phyloP scores from a whole-genome alignment of 2,329 filamentous ascomycete genomes.

The Aaosphaeria pasadenensis region DNA sequence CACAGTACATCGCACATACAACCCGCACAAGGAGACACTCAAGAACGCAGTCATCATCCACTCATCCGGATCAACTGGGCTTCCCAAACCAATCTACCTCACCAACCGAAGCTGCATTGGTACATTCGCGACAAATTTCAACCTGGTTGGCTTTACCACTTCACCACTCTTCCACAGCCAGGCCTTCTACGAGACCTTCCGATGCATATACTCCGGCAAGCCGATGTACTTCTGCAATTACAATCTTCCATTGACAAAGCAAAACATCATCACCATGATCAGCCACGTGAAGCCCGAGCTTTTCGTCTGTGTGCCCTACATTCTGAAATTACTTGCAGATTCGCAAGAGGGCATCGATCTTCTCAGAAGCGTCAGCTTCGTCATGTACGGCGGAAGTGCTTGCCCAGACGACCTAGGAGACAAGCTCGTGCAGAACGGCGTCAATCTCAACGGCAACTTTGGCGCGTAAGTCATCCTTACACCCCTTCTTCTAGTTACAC shows the following conservation, averaged over 20 bases:
- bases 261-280: constrained; percentile 13
- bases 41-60: constrained; percentile 43
- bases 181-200: constrained; percentile 21
- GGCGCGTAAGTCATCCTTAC: constrained; percentile 46
- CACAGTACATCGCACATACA: constrained; percentile 17
- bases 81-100: constrained; percentile 62
- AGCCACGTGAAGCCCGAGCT: constrained; percentile 44
- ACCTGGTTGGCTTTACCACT: constrained; percentile 18
- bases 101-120: constrained; percentile 44
- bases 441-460: constrained; percentile 57
- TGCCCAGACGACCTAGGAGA: constrained; percentile 61
- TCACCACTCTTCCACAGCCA: constrained; percentile 23
- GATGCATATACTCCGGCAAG: constrained; percentile 21
- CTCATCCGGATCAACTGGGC: constrained; percentile 57
- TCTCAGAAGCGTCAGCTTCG: constrained; percentile 48
- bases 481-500: not conserved
- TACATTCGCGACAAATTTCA: constrained; percentile 14
- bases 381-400: constrained; percentile 57
- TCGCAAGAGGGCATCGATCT: constrained; percentile 51
- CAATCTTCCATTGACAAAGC: constrained; percentile 15
- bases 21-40: constrained; percentile 21
- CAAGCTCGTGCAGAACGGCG: constrained; percentile 49
- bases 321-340: constrained; percentile 62
- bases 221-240: constrained; percentile 23
- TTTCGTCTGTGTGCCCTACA: constrained; percentile 62